Evolutionary conservation across 2,329 filamentous ascomycete genomes (phyloP), one percentile per base, ranked within the genome.

Genomic region (Aspergillus japonicus): DNA sequence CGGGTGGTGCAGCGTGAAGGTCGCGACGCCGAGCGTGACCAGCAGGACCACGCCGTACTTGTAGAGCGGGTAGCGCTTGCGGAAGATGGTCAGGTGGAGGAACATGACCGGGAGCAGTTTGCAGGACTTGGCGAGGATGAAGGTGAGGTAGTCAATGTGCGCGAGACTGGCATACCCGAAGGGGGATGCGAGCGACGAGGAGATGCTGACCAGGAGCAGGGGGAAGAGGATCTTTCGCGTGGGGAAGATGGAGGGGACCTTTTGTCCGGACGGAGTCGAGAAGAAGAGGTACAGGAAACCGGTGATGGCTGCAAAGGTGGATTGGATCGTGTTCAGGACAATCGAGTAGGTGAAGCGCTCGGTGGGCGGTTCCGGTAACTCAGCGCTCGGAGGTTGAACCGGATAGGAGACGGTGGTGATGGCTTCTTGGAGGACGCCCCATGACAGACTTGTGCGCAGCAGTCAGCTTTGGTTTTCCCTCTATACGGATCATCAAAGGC

Each of bases 21-120:
- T 87, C 11, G 94, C 93, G 21, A 99, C 95, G 61, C 95, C 95
- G 7, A 89, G 84, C 0, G 95, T 99, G 12, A 99, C 95, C 63
- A 93, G 87, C 4, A 90, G 85, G 6, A 99, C 92, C 60, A 99
- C 95, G 47, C 90, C 84, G 80, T 99, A 99, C 80, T 99, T 99
- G 83, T 96, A 96, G 50, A 96, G 82, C 1, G 95, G 94, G 77
- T 97, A 99, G 51, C 88, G 84, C 71, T 89, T 90, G 61, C 89
- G 88, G 82, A 97, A 99, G 50, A 99, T 78, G 49, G 92, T 94
- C 71, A 98, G 86, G 80, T 99, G 94, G 47, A 99, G 84, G 71
- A 95, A 88, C 95, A 99, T 98, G 71, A 99, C 95, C 2, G 95
- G 95, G n/a, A 99, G 87, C 21, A 99, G 85, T 81, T 99, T 99